A percentile compares a stretch with the other conserved stretches of the same genome.
phyloP scores from a whole-genome alignment of 2,329 filamentous ascomycete genomes.

The Botrytis elliptica region DNA sequence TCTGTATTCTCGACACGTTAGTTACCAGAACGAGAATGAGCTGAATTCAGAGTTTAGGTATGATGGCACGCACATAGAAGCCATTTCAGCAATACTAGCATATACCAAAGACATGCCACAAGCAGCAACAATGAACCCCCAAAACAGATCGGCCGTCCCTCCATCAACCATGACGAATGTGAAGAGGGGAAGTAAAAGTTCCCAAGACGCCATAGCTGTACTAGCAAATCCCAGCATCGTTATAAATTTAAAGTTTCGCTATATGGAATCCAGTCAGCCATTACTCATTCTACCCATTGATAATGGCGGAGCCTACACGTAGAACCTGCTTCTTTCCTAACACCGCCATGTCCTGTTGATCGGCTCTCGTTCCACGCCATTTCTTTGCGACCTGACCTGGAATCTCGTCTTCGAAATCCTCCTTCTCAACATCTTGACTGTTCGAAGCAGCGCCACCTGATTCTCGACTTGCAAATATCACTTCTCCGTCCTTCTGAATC shows the following conservation, averaged over 20 bases:
- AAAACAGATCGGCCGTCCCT: slow-evolving; percentile 41
- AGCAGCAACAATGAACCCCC: slow-evolving; percentile 37
- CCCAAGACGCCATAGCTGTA: slow-evolving; percentile 46
- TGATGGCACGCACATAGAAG: slow-evolving; percentile 30
- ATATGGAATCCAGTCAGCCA: background rate
- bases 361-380: slow-evolving; percentile 23
- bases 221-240: slow-evolving; percentile 45
- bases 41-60: background rate
- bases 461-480: slow-evolving; percentile 2
- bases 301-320: slow-evolving; percentile 17
- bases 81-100: slow-evolving; percentile 33
- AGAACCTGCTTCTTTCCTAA: slow-evolving; percentile 27
- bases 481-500: slow-evolving; percentile 5
- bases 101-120: slow-evolving; percentile 32
- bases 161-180: slow-evolving; percentile 25
- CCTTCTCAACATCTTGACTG: slow-evolving; percentile 26
- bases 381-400: slow-evolving; percentile 10
- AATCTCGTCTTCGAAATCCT: slow-evolving; percentile 14
- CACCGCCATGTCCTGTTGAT: slow-evolving; percentile 22
- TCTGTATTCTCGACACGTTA: slow-evolving; percentile 24
- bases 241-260: slow-evolving; percentile 44
- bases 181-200: slow-evolving; percentile 40
- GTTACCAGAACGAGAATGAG: background rate
- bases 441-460: background rate
- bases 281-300: background rate